Evolutionary conservation across 1,284 basidiomycete genomes (phyloP).

Genomic region (Xerocomus nothofagi): DNA sequence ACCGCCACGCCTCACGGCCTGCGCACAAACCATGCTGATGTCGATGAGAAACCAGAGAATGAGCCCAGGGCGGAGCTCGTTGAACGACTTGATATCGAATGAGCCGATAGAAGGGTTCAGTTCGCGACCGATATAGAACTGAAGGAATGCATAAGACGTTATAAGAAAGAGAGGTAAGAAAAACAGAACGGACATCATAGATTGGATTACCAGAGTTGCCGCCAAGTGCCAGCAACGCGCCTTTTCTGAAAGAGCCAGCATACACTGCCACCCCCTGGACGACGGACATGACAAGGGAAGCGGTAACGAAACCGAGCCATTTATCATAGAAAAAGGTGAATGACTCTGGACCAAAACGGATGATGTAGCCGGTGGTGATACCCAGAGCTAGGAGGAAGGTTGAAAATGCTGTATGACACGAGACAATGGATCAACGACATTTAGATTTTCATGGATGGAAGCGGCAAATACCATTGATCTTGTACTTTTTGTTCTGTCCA

Average conservation of each 20-base stretch:
- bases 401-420: slow-evolving; percentile 65
- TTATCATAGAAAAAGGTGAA: slow-evolving; percentile 93
- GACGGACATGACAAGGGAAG: slow-evolving; percentile 78
- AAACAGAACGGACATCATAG: slow-evolving; percentile 75
- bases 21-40: slow-evolving; percentile 90
- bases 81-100: slow-evolving; percentile 98
- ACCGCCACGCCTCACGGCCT: slow-evolving; percentile 79
- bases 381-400: slow-evolving; percentile 83
- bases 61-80: slow-evolving; percentile 92
- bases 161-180: neutral
- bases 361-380: slow-evolving; percentile 65
- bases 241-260: slow-evolving; percentile 65
- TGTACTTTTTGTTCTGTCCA: slow-evolving; percentile 82
- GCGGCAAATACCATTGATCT: slow-evolving; percentile 81
- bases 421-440: neutral
- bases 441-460: neutral
- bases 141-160: slow-evolving; percentile 5
- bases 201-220: slow-evolving; percentile 89
- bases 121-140: slow-evolving; percentile 98
- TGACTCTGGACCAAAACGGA: slow-evolving; percentile 71
- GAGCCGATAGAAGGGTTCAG: slow-evolving; percentile 88
- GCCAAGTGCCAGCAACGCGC: slow-evolving; percentile 80
- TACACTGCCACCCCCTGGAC: slow-evolving; percentile 79
- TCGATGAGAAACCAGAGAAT: slow-evolving; percentile 94
- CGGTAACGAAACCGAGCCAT: slow-evolving; percentile 89